Evolutionary conservation across 73 alveolate species (phyloP), one percentile per base, ranked within the genome.

Genomic region (Paramecium biaurelia): DNA sequence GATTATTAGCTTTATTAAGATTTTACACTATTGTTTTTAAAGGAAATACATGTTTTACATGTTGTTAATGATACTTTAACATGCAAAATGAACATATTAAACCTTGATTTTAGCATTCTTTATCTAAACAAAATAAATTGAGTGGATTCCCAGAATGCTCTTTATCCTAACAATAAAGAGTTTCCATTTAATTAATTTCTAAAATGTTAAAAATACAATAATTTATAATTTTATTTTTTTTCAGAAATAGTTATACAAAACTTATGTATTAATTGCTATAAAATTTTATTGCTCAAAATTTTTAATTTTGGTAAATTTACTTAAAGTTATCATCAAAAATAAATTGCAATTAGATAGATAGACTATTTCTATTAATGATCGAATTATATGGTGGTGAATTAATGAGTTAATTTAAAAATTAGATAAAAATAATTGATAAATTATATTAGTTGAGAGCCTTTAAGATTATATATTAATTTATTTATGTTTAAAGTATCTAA

Each of bases 1-100:
- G 90, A 41, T 43, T 79, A 34, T 79, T 79, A 2, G 90, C 90
- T 45, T 42, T 43, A 47, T 79, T 79, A 37, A 79, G 32, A 79
- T 42, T 79, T 23, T 10, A 45, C 14, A 79, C 15, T 7, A 79
- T 79, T 2, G 90, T 79, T 79, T 79, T 79, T 45, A 79, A 41
- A 23, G 90, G 90, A 20, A 79, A 41, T 38, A 79, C 90, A 30
- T 79, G 21, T 43, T 79, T 42, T 18, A 79, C 90, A 79, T 79
- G 90, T 23, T 79, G n/a, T 24, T 79, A 23, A 79, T 79, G 76
- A 37, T 0, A 32, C 7, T 21, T 30, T 20, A 79, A 41, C 47
- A 79, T 10, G 14, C 76, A 79, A 42, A 79, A 79, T 1, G 90
- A 79, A 45, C 90, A 79, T 20, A 45, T 79, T 24, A 79, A 34